A percentile compares a stretch with the other conserved stretches of the same genome.
Conservation (phyloP, 331 rosid species). For the Spiraea crenata region DNA sequence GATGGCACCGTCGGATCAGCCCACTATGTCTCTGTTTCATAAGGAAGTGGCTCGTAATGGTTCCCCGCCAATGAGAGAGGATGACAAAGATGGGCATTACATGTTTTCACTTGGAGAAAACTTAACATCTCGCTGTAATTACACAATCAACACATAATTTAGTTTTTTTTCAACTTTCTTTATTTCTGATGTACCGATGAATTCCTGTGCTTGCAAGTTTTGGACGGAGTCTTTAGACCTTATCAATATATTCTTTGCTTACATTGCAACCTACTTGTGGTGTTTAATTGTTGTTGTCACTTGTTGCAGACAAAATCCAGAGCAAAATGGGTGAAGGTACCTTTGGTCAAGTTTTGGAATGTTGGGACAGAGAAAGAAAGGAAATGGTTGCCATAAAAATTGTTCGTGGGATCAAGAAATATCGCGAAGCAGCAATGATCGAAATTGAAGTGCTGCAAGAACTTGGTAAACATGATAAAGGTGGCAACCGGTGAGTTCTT, state of each 20-base stretch:
- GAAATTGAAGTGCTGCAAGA: constrained; percentile 91
- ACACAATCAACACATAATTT: constrained; percentile 27
- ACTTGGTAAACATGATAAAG: constrained; percentile 88
- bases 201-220: background rate
- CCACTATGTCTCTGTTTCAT: constrained; percentile 57
- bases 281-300: background rate
- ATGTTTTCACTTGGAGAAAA: constrained; percentile 92
- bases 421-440: constrained; percentile 94
- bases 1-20: constrained; percentile 66
- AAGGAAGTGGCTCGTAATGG: constrained; percentile 87
- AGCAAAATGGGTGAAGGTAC: constrained; percentile 99
- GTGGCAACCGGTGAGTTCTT: constrained; percentile 79
- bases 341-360: constrained; percentile 93
- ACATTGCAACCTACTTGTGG: background rate
- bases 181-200: background rate
- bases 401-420: constrained; percentile 85
- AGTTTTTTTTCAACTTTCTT: background rate
- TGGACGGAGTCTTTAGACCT: background rate
- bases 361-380: constrained; percentile 90
- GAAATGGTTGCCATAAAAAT: constrained; percentile 97
- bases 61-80: constrained; percentile 96
- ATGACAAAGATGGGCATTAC: constrained; percentile 99
- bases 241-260: background rate
- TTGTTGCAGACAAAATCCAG: constrained; percentile 70
- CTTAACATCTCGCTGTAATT: constrained; percentile 98